Conservation (phyloP, 169 alveolate genomes). For the Cryptosporidium muris region DNA sequence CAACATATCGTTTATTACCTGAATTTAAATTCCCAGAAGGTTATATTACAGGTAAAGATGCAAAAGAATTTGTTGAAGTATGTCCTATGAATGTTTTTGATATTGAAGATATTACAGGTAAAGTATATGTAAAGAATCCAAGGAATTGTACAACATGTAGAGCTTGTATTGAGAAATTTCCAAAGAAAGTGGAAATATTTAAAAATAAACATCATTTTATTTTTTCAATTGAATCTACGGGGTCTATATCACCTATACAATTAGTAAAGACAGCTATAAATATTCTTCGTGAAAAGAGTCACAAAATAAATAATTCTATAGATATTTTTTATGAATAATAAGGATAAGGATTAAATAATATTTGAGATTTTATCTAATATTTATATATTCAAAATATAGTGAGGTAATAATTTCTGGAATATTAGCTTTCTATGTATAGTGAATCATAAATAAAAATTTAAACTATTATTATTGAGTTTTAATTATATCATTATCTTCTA, state of each 20-base stretch:
- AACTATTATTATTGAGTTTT: background rate
- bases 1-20: slow-evolving; percentile 95
- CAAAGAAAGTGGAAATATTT: slow-evolving; percentile 78
- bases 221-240: slow-evolving; percentile 83
- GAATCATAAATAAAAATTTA: background rate
- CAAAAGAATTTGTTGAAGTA: slow-evolving; percentile 84
- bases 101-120: slow-evolving; percentile 86
- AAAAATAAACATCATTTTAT: slow-evolving; percentile 86
- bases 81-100: slow-evolving; percentile 96
- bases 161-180: slow-evolving; percentile 94
- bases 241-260: slow-evolving; percentile 79
- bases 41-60: slow-evolving; percentile 87
- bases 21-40: slow-evolving; percentile 74
- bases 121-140: slow-evolving; percentile 87
- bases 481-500: background rate
- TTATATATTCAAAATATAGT: background rate
- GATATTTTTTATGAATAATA: slow-evolving; percentile 65
- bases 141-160: slow-evolving; percentile 96
- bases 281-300: slow-evolving; percentile 73
- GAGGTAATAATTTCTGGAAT: no score
- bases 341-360: background rate
- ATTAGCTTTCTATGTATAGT: no score
- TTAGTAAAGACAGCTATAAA: slow-evolving; percentile 76
- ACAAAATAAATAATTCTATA: slow-evolving; percentile 71
- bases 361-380: background rate